Evolutionary conservation across 176 grass and related monocot genomes (phyloP).

Genomic region (Triticum timopheevii): DNA sequence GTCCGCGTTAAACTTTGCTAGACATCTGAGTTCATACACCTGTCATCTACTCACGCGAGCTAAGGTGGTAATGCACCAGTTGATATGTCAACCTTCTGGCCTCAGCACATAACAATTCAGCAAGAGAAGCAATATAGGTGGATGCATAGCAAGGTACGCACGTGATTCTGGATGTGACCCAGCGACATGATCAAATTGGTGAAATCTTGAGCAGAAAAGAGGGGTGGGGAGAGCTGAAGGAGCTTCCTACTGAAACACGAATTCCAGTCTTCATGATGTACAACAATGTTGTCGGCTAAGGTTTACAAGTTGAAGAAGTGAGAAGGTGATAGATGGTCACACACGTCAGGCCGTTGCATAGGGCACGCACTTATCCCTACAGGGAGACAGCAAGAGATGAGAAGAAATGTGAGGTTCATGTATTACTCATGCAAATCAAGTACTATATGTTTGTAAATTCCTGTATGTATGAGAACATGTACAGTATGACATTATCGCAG

Average conservation of each 20-base stretch:
- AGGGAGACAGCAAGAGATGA: background rate
- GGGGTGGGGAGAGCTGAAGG: too few species aligned
- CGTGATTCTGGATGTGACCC: background rate
- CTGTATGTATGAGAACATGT: background rate
- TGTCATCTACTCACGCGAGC: background rate
- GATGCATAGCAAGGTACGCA: background rate
- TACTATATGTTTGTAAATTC: background rate
- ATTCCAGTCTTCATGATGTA: slow-evolving; percentile 18
- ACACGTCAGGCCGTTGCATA: background rate
- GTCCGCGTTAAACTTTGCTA: background rate
- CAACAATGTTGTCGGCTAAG: background rate
- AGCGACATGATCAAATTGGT: background rate
- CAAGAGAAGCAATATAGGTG: background rate
- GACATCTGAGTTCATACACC: background rate
- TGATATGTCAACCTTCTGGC: background rate
- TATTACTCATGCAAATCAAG: background rate
- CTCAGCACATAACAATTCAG: background rate
- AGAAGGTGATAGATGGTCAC: background rate
- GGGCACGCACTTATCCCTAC: background rate
- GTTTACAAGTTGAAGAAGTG: background rate
- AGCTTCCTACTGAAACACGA: background rate
- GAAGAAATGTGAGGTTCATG: background rate
- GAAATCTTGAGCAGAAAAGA: background rate
- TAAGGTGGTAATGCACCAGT: background rate
- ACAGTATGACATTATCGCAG: background rate